Percentiles rank a stretch among this genome's conserved stretches.
Conservation (phyloP, 2,329 filamentous ascomycete species). For the Cercospora sp. region DNA sequence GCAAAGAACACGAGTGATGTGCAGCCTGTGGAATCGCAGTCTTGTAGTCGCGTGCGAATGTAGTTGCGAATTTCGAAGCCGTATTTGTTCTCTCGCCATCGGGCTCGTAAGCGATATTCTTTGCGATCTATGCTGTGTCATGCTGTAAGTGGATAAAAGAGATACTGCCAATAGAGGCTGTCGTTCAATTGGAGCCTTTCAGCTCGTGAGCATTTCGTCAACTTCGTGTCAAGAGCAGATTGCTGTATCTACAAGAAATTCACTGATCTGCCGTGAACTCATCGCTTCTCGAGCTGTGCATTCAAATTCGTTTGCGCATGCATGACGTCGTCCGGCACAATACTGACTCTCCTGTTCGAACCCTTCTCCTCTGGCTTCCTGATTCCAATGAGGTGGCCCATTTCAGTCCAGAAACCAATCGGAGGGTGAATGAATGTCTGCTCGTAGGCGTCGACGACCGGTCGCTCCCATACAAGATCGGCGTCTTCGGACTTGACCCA, state of each 20-base stretch:
- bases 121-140: no score
- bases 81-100: no score
- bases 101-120: no score
- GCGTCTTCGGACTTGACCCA: slow-evolving; percentile 55
- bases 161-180: background rate
- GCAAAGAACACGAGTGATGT: background rate
- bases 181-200: background rate
- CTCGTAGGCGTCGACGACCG: slow-evolving; percentile 59
- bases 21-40: no score
- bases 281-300: slow-evolving; percentile 14
- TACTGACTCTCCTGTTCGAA: slow-evolving; percentile 16
- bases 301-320: slow-evolving; percentile 17
- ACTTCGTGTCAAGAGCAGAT: background rate
- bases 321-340: slow-evolving; percentile 17
- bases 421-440: slow-evolving; percentile 50
- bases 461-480: slow-evolving; percentile 62
- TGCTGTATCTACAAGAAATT: background rate
- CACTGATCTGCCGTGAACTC: background rate
- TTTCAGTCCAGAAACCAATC: slow-evolving; percentile 56
- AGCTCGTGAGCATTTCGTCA: background rate
- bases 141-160: background rate
- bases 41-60: no score
- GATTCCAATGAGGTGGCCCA: slow-evolving; percentile 47
- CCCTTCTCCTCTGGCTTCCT: slow-evolving; percentile 23
- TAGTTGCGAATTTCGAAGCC: no score